Evolutionary conservation across 192 early-diverging fungal genomes (phyloP).

Genomic region (Rhizophagus sp.): DNA sequence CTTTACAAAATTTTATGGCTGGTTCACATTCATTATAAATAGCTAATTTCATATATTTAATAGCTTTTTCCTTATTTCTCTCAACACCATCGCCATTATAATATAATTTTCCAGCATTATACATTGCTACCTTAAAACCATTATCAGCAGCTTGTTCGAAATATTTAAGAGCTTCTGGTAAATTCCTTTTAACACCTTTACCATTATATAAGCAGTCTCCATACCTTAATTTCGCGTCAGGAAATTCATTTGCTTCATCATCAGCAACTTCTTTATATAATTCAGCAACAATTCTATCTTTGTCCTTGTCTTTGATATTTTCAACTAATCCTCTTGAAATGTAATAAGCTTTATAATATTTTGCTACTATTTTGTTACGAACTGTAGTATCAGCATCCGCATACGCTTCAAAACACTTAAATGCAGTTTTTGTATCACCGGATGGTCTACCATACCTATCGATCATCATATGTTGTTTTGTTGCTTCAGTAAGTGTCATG

Average conservation of each 20-base stretch:
- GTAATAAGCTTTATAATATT: not conserved
- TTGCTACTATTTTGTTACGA: not conserved
- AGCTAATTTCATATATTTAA: not conserved
- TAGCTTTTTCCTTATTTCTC: not conserved
- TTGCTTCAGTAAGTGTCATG: not conserved
- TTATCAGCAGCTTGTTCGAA: not conserved
- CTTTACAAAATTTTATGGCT: no score
- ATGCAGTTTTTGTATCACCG: not conserved
- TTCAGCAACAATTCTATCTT: not conserved
- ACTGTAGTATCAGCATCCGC: not conserved
- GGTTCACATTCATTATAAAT: no score
- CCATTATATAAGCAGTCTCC: not conserved
- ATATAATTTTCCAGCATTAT: not conserved
- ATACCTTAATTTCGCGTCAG: not conserved
- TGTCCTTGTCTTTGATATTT: not conserved
- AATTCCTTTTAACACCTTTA: not conserved
- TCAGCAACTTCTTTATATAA: slow-evolving; percentile 1
- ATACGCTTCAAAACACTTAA: not conserved
- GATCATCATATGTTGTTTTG: not conserved
- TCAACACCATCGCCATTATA: not conserved
- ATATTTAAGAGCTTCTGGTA: not conserved
- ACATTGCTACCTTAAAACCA: not conserved
- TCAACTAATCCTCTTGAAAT: not conserved
- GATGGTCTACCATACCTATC: not conserved
- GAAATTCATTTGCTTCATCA: not conserved